Conservation (phyloP, 164 flowering plant species). For the Dillenia suffruticosa region DNA sequence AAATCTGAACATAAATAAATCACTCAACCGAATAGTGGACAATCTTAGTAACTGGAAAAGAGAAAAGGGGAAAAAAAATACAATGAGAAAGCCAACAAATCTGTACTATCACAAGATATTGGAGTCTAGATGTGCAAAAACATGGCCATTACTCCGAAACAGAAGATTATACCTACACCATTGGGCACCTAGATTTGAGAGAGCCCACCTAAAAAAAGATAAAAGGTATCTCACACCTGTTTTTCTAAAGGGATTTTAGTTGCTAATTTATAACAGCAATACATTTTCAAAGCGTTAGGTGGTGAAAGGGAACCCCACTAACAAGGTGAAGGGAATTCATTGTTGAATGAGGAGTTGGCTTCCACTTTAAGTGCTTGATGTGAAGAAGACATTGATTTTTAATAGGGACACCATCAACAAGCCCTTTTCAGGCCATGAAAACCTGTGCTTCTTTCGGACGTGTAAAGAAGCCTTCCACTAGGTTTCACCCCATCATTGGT, state of each 20-base stretch:
- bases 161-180: slow-evolving; percentile 12
- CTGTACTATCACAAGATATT: slow-evolving; percentile 1
- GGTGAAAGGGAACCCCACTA: slow-evolving; percentile 52
- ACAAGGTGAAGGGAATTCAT: slow-evolving; percentile 16
- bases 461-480: slow-evolving; percentile 65
- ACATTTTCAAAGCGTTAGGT: slow-evolving; percentile 33
- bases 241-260: slow-evolving; percentile 2
- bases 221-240: slow-evolving; percentile 14
- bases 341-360: slow-evolving; percentile 80
- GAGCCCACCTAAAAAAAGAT: slow-evolving; percentile 17
- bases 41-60: too few species aligned
- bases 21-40: too few species aligned
- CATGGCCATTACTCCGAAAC: slow-evolving; percentile 21
- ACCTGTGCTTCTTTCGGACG: slow-evolving; percentile 35
- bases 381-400: slow-evolving; percentile 44
- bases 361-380: slow-evolving; percentile 60
- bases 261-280: background rate
- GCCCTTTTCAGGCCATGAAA: slow-evolving; percentile 37
- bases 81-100: too few species aligned
- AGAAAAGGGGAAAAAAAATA: too few species aligned
- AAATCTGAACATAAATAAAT: too few species aligned
- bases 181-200: slow-evolving; percentile 38
- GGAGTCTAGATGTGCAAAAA: background rate
- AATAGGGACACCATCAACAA: slow-evolving; percentile 45
- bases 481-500: slow-evolving; percentile 48